phyloP scores from a whole-genome alignment of 179 eudicot genomes.

The Patellifolia procumbens region DNA sequence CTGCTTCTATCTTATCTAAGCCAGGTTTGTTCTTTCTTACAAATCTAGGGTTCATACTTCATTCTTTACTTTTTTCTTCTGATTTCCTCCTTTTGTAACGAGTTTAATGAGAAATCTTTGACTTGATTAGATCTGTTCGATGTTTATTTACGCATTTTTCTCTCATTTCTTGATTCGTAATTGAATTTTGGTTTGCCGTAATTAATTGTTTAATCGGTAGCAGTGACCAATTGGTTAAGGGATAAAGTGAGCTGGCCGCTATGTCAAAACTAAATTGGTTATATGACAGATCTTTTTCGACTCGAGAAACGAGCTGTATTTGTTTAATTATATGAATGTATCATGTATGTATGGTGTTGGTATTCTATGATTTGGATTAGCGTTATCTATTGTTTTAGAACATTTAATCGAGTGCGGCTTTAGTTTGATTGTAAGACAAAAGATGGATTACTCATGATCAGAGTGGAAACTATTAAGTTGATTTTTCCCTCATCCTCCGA shows the following conservation, averaged over 20 bases:
- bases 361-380: not conserved
- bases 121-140: conserved; percentile 15
- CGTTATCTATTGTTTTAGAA: not conserved
- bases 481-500: too few species aligned
- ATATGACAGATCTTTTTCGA: not conserved
- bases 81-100: not conserved
- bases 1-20: conserved; percentile 49
- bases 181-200: too few species aligned
- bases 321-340: not conserved
- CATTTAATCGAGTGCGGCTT: not conserved
- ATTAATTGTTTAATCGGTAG: too few species aligned
- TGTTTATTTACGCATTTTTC: conserved; percentile 7
- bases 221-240: too few species aligned
- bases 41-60: conserved; percentile 23
- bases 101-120: not conserved
- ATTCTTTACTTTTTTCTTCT: not conserved
- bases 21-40: conserved; percentile 43
- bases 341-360: not conserved
- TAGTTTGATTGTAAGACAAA: not conserved
- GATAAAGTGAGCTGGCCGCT: too few species aligned
- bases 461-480: too few species aligned
- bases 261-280: too few species aligned
- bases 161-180: not conserved
- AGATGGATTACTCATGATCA: not conserved
- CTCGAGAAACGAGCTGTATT: not conserved